phyloP scores from a whole-genome alignment of 352 stramenopile genomes.

The Globisporangium yorkense region DNA sequence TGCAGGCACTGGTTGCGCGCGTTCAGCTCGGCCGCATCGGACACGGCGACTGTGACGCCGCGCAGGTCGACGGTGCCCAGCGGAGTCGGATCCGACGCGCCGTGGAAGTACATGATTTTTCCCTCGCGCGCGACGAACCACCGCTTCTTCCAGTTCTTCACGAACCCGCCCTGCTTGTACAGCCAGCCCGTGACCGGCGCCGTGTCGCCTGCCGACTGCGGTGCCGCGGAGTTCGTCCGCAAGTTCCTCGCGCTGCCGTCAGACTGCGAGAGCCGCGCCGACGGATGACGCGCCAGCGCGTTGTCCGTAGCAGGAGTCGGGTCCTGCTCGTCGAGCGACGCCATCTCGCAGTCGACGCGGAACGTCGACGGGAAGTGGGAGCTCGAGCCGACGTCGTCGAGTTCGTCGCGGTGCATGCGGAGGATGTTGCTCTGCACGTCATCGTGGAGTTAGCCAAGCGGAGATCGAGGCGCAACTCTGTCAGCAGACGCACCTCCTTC shows the following conservation, averaged over 20 bases:
- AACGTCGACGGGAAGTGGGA: constrained; percentile 50
- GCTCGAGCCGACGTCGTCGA: constrained; percentile 53
- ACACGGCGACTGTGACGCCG: constrained; percentile 51
- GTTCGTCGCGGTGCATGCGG: constrained; percentile 45
- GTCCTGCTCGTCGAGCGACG: constrained; percentile 21
- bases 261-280: not conserved
- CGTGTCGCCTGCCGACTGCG: constrained; percentile 15
- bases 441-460: too few relatives aligned
- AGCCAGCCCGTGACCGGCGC: constrained; percentile 64
- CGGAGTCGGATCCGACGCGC: constrained; percentile 54
- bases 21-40: constrained; percentile 49
- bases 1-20: constrained; percentile 49
- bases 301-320: not conserved
- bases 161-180: constrained; percentile 73
- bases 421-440: constrained; percentile 31
- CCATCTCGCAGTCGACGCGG: constrained; percentile 44
- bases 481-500: constrained; percentile 37
- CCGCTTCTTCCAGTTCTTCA: constrained; percentile 83
- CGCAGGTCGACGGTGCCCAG: constrained; percentile 62
- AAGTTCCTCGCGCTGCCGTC: constrained; percentile 11
- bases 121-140: constrained; percentile 80
- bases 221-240: constrained; percentile 12
- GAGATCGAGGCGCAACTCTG: not conserved
- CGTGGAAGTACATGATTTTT: constrained; percentile 76
- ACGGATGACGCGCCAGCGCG: not conserved